Conservation (phyloP, 106 monocot genomes). For the Xerophyta viscosa region DNA sequence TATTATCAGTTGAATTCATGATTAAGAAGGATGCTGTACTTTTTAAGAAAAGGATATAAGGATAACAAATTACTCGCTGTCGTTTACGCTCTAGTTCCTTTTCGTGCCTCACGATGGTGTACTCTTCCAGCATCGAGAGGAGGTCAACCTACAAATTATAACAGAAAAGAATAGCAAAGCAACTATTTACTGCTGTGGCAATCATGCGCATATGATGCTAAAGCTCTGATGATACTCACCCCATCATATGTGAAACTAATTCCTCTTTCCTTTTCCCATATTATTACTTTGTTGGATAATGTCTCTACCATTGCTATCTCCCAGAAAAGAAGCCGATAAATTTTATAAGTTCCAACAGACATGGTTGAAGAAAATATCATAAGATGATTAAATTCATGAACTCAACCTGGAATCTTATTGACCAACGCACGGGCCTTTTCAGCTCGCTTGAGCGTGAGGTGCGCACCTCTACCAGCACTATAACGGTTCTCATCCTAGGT, state of each 20-base stretch:
- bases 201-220: constrained; percentile 1
- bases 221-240: constrained; percentile 35
- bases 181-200: too few relatives aligned
- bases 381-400: background rate
- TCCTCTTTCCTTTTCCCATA: constrained; percentile 64
- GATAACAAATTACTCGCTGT: constrained; percentile 27
- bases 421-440: constrained; percentile 69
- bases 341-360: too few relatives aligned
- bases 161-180: too few relatives aligned
- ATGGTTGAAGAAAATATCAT: background rate
- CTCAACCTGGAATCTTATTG: constrained; percentile 57
- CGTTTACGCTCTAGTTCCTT: constrained; percentile 56
- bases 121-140: constrained; percentile 67
- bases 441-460: constrained; percentile 64
- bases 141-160: constrained; percentile 30
- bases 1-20: too few relatives aligned
- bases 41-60: background rate
- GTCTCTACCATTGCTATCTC: constrained; percentile 49
- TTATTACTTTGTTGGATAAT: constrained; percentile 31
- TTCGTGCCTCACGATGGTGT: constrained; percentile 44
- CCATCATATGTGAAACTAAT: constrained; percentile 52
- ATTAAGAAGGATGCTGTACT: too few relatives aligned
- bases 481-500: constrained; percentile 77
- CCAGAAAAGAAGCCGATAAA: too few relatives aligned
- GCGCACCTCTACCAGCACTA: constrained; percentile 73